These are phyloP conservation scores for Kokia cookei DNA, from an alignment of 441 rosid species.

Conservation along the genomic window DNA sequence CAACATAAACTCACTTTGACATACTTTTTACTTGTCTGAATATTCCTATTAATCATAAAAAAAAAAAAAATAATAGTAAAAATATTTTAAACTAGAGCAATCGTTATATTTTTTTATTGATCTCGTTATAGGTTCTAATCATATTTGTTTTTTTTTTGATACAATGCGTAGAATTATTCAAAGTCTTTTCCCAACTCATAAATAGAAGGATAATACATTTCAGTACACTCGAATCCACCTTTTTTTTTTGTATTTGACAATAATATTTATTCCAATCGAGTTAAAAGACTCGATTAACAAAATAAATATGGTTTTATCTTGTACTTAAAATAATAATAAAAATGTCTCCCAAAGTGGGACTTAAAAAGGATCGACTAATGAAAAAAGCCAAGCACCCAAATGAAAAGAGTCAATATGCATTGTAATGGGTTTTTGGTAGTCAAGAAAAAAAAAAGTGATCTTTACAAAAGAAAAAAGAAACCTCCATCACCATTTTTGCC, in stretches of 20 bases:
- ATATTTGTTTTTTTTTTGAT: no score
- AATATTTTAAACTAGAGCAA: background rate
- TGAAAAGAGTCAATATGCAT: slow-evolving; percentile 1
- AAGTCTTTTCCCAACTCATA: no score
- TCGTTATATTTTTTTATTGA: background rate
- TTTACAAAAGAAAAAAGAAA: slow-evolving; percentile 16
- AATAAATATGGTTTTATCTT: background rate
- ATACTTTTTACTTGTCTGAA: background rate
- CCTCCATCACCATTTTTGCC: slow-evolving; percentile 9
- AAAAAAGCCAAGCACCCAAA: background rate
- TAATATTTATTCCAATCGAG: no score
- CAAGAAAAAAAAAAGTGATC: slow-evolving; percentile 13
- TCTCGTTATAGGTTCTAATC: no score
- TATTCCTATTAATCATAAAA: background rate
- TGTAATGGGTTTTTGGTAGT: slow-evolving; percentile 11
- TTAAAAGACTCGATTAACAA: no score
- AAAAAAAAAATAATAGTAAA: background rate
- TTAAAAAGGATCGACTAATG: background rate
- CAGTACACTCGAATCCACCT: no score
- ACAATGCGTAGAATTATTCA: no score
- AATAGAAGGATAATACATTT: no score
- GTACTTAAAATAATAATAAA: background rate
- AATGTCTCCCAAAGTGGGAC: slow-evolving; percentile 5
- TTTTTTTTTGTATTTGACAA: no score
- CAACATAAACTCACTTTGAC: no score